Evolutionary conservation across 2,329 filamentous ascomycete species (phyloP), one percentile per base, ranked within the genome.

Genomic region (Ophiostoma sp.): DNA sequence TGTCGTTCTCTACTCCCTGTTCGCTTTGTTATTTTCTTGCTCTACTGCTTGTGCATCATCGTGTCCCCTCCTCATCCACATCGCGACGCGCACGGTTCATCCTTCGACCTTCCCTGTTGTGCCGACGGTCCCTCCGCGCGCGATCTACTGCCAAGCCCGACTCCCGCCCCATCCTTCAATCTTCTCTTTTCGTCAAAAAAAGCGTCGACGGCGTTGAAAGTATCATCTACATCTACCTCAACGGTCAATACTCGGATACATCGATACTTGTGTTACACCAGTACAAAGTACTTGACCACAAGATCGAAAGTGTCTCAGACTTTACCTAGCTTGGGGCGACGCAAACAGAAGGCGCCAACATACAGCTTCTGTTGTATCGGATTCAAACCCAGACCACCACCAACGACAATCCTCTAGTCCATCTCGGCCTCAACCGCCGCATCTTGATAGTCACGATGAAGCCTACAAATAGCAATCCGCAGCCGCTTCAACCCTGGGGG

Each of bases 401-500:
- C 42, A 45, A 45, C n/a, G 9, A 55, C 49, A 3, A 8, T 18
- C 7, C 5, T n/a, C 18, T 58, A 4, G 3, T 38, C n/a, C 14
- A 41, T 16, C 16, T 18, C 18, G n/a, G 16, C 11, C 16, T 5
- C 16, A 6, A 9, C 16, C 12, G 18, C 60, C 2, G 36, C 12
- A 5, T 42, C 41, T 7, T 18, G 40, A 12, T n/a, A 42, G n/a
- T 8, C 63, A 64, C 71, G 65, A 74, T 74, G 73, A 72, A 72
- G 72, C 71, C 72, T 64, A 36, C 72, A 69, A 68, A 72, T 67
- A 64, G 73, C 66, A 69, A 71, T 70, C 27, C 27, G 27, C 72
- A 74, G 72, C 69, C 68, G 70, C 70, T 68, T 66, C 73, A 73
- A 71, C 70, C 71, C 69, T 70, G 69, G 70, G 66, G 55, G 18